Conservation (phyloP, 1,284 basidiomycete species). For the Naganishia albida region DNA sequence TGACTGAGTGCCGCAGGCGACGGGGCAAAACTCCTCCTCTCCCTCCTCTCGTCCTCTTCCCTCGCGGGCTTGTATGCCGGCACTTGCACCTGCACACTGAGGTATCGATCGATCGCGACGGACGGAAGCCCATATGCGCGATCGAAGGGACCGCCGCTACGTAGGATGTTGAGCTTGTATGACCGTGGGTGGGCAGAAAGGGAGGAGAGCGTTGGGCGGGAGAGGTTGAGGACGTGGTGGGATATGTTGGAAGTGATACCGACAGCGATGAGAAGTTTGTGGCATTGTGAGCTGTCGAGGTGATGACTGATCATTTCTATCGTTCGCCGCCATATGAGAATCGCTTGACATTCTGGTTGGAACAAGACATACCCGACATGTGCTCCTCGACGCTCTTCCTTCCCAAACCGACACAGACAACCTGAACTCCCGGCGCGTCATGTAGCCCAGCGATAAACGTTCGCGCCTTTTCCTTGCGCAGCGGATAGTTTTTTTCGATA, state of each 20-base stretch:
- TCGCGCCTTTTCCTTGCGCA: slow-evolving; percentile 22
- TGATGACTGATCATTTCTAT: slow-evolving; percentile 11
- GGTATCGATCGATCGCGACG: slow-evolving; percentile 2
- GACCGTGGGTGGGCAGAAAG: background rate
- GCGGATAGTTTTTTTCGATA: slow-evolving; percentile 17
- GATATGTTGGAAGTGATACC: slow-evolving; percentile 10
- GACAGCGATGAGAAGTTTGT: slow-evolving; percentile 9
- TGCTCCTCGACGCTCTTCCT: slow-evolving; percentile 14
- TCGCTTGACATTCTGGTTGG: too few relatives aligned
- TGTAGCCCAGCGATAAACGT: background rate
- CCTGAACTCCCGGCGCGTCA: background rate
- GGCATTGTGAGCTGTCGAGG: slow-evolving; percentile 5
- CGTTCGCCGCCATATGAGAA: background rate
- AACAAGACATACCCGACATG: slow-evolving; percentile 1
- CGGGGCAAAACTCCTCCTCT: slow-evolving; percentile 11
- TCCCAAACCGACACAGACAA: slow-evolving; percentile 13
- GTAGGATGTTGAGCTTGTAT: slow-evolving; percentile 3
- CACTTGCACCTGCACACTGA: slow-evolving; percentile 17
- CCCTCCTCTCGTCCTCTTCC: slow-evolving; percentile 1
- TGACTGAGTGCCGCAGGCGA: background rate
- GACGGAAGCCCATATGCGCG: background rate
- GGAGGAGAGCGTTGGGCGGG: background rate
- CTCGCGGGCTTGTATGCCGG: too few relatives aligned
- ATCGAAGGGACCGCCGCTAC: slow-evolving; percentile 22
- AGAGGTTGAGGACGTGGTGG: slow-evolving; percentile 21